Percentiles rank a stretch among this genome's conserved stretches.
phyloP scores from a whole-genome alignment of 2,329 filamentous ascomycete genomes.

The Metarhizium anisopliae region DNA sequence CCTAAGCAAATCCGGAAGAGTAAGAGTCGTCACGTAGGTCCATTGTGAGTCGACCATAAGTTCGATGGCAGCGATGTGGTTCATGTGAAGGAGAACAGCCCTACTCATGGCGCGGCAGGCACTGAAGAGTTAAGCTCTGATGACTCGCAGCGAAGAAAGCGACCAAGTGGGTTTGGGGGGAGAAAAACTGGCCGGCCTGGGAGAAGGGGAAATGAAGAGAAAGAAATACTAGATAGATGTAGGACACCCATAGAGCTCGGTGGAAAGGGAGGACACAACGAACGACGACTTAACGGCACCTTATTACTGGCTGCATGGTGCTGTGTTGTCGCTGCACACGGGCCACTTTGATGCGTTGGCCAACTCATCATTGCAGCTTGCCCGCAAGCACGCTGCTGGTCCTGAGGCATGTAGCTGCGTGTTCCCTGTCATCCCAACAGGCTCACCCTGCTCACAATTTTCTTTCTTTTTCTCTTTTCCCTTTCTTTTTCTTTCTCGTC shows the following conservation, averaged over 20 bases:
- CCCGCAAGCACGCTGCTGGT: slow-evolving; percentile 15
- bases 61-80: background rate
- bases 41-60: background rate
- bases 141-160: background rate
- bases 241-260: background rate
- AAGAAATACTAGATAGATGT: background rate
- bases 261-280: slow-evolving; percentile 3
- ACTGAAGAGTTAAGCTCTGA: background rate
- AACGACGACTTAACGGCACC: background rate
- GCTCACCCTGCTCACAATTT: background rate
- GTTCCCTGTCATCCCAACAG: slow-evolving; percentile 11
- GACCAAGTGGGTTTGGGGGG: background rate
- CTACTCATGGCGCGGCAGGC: background rate
- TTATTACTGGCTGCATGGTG: slow-evolving; percentile 2
- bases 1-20: background rate
- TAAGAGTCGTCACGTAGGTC: background rate
- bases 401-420: slow-evolving; percentile 1
- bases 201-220: background rate
- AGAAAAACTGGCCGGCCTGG: background rate
- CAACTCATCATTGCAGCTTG: slow-evolving; percentile 34
- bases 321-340: slow-evolving; percentile 24
- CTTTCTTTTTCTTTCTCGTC: slow-evolving; percentile 1
- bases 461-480: slow-evolving; percentile 1
- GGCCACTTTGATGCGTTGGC: slow-evolving; percentile 33
- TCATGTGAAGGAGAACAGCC: background rate